Evolutionary conservation across 2,329 filamentous ascomycete species (phyloP).

Genomic region (Curvularia sp.): DNA sequence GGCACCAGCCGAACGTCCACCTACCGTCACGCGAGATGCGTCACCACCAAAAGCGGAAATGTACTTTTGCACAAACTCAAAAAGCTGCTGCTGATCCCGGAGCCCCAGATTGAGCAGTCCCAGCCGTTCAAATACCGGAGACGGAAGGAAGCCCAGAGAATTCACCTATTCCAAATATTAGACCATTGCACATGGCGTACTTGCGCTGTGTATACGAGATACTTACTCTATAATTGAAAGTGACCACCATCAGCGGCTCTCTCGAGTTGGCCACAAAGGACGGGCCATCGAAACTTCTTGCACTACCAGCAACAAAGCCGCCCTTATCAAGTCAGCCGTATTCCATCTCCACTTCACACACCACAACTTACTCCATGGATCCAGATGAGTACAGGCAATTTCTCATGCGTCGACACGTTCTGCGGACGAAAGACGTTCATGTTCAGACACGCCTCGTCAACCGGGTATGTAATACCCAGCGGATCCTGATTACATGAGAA

Average conservation of each 20-base stretch:
- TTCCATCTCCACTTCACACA: neutral
- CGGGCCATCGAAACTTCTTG: slow-evolving; percentile 38
- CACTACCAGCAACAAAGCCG: slow-evolving; percentile 30
- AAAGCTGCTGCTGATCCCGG: slow-evolving; percentile 28
- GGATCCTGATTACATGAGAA: slow-evolving; percentile 54
- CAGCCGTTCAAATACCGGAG: slow-evolving; percentile 33
- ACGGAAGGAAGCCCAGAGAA: slow-evolving; percentile 38
- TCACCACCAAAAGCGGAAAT: slow-evolving; percentile 53
- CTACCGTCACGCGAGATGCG: slow-evolving; percentile 47
- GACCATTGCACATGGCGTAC: neutral
- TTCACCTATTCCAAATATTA: slow-evolving; percentile 6
- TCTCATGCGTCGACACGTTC: slow-evolving; percentile 21
- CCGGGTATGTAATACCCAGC: slow-evolving; percentile 39
- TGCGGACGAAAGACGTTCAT: slow-evolving; percentile 39
- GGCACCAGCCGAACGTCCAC: slow-evolving; percentile 49
- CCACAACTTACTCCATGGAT: slow-evolving; percentile 34
- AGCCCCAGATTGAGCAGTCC: slow-evolving; percentile 42
- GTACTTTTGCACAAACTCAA: slow-evolving; percentile 51
- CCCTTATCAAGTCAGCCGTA: slow-evolving; percentile 11
- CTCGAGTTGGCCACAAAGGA: slow-evolving; percentile 36
- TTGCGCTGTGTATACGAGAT: neutral
- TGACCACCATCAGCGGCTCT: slow-evolving; percentile 37
- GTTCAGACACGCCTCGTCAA: slow-evolving; percentile 37
- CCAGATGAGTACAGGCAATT: slow-evolving; percentile 41
- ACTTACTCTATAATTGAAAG: slow-evolving; percentile 38